Base-by-base conservation (phyloP, 176 grass and related monocot genomes). In the Bothriochloa decipiens region DNA sequence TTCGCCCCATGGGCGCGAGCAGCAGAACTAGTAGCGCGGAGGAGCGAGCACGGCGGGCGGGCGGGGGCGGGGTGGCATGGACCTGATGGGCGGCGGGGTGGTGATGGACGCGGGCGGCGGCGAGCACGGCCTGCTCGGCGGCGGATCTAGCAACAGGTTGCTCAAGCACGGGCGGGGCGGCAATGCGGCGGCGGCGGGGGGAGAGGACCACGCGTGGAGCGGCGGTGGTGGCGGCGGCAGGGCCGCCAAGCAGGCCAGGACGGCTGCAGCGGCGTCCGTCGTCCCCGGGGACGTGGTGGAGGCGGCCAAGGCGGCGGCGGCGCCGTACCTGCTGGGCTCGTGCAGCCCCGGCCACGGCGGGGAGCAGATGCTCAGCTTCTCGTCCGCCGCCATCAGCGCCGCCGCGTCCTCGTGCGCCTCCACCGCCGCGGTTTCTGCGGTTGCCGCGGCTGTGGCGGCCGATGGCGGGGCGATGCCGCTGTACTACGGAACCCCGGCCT, bases 281-380 rank as follows among this genome's bases (percentile, higher is more conserved):
- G n/a, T n/a, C n/a, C n/a, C n/a, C n/a, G n/a, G n/a, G n/a, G n/a
- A 93, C 61, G 81, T 78, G n/a, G 76, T 76, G 83, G 77, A 82
- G 13, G 76, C 83, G 55, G 79, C 81, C 69, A 97, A 88, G 90
- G 92, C 80, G 26, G 58, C 79, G 10, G 83, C 79, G 7, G 83
- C 89, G 68, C 84, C 87, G 58, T 93, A 69, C 89, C 2, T 91
- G 63, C 81, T 91, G 1, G 85, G 89, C 8, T 65, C 89, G 5
- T 90, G 84, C 70, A 84, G 85, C 64, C 81, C 89, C 1, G 81
- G 85, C 1, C 81, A 87, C 22, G 93, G 80, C 6, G 83, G 91
- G 41, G 96, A 92, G 85, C 91, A 98, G 46, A 95, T 98, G 96
- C 91, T 98, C 32, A 95, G 93, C 91, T 98, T 98, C 91, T 81